Base-by-base conservation (phyloP, 2,329 filamentous ascomycete genomes). In the Ceratocystis destructans region DNA sequence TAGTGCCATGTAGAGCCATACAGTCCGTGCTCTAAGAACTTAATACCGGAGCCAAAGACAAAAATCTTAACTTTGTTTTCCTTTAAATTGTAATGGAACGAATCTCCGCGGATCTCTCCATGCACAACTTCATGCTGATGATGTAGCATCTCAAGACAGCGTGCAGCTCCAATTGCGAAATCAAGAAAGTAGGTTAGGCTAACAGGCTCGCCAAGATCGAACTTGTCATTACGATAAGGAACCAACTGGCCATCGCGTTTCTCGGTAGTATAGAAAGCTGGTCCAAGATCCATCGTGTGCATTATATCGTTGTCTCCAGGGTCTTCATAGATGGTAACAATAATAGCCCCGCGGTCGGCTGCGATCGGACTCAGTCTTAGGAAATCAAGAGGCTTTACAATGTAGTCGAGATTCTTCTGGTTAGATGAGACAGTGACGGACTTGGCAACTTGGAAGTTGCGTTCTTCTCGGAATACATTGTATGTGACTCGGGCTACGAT, bases 101-200 rank as follows among this genome's bases (percentile, higher is more conserved):
- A 88, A 75, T 97, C 93, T 4, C 87, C 89, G 33, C 93, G 83
- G 63, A 97, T 87, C 75, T 97, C 93, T 57, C 93, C 93, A 71
- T 96, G 93, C 1, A 96, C 87, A 67, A 91, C 85, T 68, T 89
- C 87, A 67, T 93, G 84, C 7, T 88, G 87, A 75, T 96, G 91
- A 72, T 97, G 93, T n/a, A 97, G 77, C 61, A 95, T 85, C 74
- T 96, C 92, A 61, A 96, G 77, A 72, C 90, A 95, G 74, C 95
- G 85, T 5, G 88, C 84, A 1, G 92, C 89, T 28, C 92, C 92
- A 67, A 96, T 89, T 37, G 92, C 93, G 73, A 96, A 96, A 72
- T 96, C 88, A 33, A 97, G 81, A 72, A 96, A 96, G 17, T 84
- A 80, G 61, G 87, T 81, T 5, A 96, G 77, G 59, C 87, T 85